phyloP scores from a whole-genome alignment of 257 asterid species.

The Penstemon davidsonii region DNA sequence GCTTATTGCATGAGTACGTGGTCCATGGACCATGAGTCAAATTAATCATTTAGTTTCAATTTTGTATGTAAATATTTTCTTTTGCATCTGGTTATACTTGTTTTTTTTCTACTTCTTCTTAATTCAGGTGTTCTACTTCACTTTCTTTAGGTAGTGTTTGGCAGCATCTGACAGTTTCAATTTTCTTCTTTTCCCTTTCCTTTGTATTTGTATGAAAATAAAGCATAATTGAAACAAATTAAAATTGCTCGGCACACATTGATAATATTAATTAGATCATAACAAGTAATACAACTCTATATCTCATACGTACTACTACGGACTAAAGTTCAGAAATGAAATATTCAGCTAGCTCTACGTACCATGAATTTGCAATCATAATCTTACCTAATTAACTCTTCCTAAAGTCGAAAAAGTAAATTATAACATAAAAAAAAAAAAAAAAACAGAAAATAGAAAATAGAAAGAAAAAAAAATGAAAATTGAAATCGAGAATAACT shows the following conservation, averaged over 20 bases:
- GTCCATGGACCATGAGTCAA: too few species aligned
- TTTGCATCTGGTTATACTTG: too few species aligned
- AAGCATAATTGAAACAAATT: background rate
- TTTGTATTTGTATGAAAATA: too few species aligned
- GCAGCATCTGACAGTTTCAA: too few species aligned
- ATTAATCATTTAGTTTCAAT: too few species aligned
- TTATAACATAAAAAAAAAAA: constrained; percentile 25
- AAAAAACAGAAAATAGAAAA: background rate
- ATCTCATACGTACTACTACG: constrained; percentile 30
- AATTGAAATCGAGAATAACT: constrained; percentile 25
- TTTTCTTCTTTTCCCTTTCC: too few species aligned
- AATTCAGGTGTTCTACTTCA: background rate
- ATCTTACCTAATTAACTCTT: constrained; percentile 30
- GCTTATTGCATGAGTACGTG: too few species aligned
- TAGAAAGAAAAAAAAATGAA: constrained; percentile 22
- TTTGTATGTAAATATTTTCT: too few species aligned
- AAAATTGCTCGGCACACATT: constrained; percentile 29
- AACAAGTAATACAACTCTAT: constrained; percentile 42
- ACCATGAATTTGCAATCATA: constrained; percentile 31
- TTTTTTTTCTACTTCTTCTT: too few species aligned
- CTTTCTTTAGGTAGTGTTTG: background rate
- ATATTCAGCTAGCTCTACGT: constrained; percentile 34
- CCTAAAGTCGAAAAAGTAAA: constrained; percentile 34
- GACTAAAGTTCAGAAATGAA: constrained; percentile 37
- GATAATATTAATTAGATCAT: constrained; percentile 37